These are phyloP conservation scores for Metschnikowia kofuensis DNA, from an alignment of 805 yeast species.

Conservation along the genomic window DNA sequence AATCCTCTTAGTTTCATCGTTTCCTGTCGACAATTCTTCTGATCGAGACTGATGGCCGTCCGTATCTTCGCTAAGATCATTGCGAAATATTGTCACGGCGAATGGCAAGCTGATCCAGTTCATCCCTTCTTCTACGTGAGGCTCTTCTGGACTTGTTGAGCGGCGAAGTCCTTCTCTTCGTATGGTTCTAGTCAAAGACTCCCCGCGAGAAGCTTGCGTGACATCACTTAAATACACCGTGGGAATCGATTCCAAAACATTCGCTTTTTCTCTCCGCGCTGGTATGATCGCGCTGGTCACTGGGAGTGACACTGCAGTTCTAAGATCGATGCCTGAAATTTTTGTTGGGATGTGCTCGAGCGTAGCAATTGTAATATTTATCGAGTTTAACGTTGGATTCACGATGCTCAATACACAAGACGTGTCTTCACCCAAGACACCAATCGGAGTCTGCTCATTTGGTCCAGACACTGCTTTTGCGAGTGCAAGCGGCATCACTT, in stretches of 20 bases:
- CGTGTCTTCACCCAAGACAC: constrained; percentile 14
- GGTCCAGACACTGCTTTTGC: not conserved
- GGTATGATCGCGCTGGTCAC: constrained; percentile 21
- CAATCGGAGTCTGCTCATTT: not conserved
- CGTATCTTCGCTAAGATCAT: not conserved
- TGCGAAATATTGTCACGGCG: constrained; percentile 9
- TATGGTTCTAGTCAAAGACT: constrained; percentile 26
- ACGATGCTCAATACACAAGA: constrained; percentile 27
- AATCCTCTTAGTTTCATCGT: not conserved
- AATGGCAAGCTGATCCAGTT: constrained; percentile 40
- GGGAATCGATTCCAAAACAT: constrained; percentile 32
- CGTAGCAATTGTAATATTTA: constrained; percentile 23
- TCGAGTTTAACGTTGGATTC: constrained; percentile 28
- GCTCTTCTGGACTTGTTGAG: constrained; percentile 1
- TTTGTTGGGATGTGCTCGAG: constrained; percentile 20
- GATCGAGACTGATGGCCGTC: not conserved
- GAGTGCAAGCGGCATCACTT: constrained; percentile 30
- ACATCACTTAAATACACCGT: constrained; percentile 29
- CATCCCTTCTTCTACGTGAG: constrained; percentile 17
- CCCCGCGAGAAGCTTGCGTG: constrained; percentile 31
- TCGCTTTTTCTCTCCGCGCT: constrained; percentile 20
- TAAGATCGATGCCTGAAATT: constrained; percentile 7
- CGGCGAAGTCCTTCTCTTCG: constrained; percentile 8
- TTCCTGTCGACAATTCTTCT: not conserved
- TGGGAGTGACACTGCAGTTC: constrained; percentile 22